Percentiles rank a stretch among this genome's conserved stretches.
Conservation (phyloP, 2,329 filamentous ascomycete genomes). For the Cladophialophora carrionii region DNA sequence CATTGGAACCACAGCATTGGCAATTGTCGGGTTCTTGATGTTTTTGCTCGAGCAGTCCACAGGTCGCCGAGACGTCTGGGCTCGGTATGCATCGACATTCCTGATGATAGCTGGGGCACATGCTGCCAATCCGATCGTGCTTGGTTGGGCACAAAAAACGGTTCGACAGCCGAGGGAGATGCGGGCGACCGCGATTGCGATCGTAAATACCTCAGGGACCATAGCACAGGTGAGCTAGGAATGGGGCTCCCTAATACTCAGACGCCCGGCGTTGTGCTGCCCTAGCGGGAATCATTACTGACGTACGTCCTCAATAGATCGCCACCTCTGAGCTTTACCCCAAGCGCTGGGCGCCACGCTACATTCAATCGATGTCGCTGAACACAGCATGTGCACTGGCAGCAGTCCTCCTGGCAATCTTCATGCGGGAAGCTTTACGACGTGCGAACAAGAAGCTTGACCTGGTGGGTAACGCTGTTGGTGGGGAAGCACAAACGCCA, state of each 20-base stretch:
- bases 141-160: constrained; percentile 50
- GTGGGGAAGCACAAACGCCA: background rate
- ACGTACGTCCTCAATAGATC: constrained; percentile 23
- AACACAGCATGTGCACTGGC: constrained; percentile 27
- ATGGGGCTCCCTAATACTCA: background rate
- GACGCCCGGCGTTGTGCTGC: background rate
- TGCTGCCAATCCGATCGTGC: constrained; percentile 48
- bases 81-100: constrained; percentile 42
- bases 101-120: constrained; percentile 44
- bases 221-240: constrained; percentile 22
- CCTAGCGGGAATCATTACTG: background rate
- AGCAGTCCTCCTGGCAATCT: constrained; percentile 36
- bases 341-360: constrained; percentile 28
- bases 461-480: background rate
- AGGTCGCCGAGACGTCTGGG: constrained; percentile 36
- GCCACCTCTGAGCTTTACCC: constrained; percentile 36
- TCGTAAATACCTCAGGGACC: constrained; percentile 50
- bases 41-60: constrained; percentile 33
- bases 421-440: constrained; percentile 33
- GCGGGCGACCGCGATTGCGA: constrained; percentile 48
- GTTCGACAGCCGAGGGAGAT: constrained; percentile 51
- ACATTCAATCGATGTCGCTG: constrained; percentile 30
- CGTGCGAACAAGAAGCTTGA: constrained; percentile 37
- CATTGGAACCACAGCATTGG: constrained; percentile 51
- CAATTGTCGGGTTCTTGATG: constrained; percentile 42